Conservation (phyloP, 345 rosid species). For the Mangifera indica region DNA sequence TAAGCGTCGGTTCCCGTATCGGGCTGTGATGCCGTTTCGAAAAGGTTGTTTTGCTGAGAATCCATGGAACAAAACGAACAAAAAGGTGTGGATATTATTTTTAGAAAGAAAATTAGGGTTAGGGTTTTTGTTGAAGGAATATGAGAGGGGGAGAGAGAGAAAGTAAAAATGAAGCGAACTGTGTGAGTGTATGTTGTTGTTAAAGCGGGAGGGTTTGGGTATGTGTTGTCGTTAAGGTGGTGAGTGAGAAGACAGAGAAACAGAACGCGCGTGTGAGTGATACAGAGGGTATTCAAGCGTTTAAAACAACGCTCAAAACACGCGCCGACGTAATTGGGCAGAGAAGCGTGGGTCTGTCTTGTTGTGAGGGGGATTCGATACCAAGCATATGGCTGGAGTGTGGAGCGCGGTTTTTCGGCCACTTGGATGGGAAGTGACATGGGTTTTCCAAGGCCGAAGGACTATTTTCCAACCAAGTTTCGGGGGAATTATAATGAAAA, state of each 20-base stretch:
- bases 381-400: not conserved
- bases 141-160: not conserved
- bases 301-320: not conserved
- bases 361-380: not conserved
- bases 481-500: too few relatives aligned
- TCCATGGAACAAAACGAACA: constrained; percentile 44
- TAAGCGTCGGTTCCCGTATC: constrained; percentile 84
- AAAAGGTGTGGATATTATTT: not conserved
- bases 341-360: not conserved
- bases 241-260: not conserved
- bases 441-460: too few relatives aligned
- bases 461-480: too few relatives aligned
- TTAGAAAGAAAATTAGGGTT: constrained; percentile 15
- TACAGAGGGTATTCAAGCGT: not conserved
- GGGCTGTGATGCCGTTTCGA: constrained; percentile 95
- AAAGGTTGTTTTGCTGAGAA: constrained; percentile 66
- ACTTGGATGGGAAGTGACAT: too few relatives aligned
- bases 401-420: not conserved
- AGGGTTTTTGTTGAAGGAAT: constrained; percentile 23
- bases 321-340: constrained; percentile 6
- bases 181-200: not conserved
- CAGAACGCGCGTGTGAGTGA: not conserved
- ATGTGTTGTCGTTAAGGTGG: constrained; percentile 3
- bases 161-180: not conserved
- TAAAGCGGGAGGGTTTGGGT: not conserved